Evolutionary conservation across 306 rosid genomes (phyloP).

Genomic region (Cucurbita moschata): DNA sequence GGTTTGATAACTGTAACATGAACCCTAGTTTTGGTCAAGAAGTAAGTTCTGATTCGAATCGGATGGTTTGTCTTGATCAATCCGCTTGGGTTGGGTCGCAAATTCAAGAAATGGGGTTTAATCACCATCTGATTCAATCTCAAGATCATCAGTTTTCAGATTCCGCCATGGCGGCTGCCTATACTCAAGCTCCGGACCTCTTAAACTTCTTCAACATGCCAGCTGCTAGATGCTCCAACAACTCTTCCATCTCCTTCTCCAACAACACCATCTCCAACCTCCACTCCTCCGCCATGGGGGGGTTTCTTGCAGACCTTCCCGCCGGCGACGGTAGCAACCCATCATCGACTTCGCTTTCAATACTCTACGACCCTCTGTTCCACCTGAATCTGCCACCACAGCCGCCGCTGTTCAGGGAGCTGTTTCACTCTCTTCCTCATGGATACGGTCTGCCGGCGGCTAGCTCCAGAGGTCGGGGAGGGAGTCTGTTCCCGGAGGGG

Average conservation of each 20-base stretch:
- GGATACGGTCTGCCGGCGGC: constrained; percentile 55
- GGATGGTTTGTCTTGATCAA: constrained; percentile 12
- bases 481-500: constrained; percentile 26
- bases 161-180: constrained; percentile 11
- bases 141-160: neutral
- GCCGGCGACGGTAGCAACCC: constrained; percentile 2
- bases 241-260: constrained; percentile 41
- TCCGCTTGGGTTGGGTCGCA: constrained; percentile 39
- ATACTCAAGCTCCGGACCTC: constrained; percentile 47
- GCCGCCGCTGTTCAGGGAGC: constrained; percentile 57
- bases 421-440: constrained; percentile 56
- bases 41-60: neutral
- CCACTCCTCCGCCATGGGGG: constrained; percentile 19
- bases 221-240: constrained; percentile 35
- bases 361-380: constrained; percentile 37
- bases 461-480: constrained; percentile 17
- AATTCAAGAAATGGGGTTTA: constrained; percentile 22
- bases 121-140: constrained; percentile 18
- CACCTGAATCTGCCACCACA: constrained; percentile 83
- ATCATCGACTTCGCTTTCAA: neutral
- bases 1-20: constrained; percentile 10
- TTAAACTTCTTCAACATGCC: constrained; percentile 56
- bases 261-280: constrained; percentile 2
- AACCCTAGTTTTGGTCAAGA: constrained; percentile 6
- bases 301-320: constrained; percentile 39